phyloP scores from a whole-genome alignment of 2,329 filamentous ascomycete genomes.

The Cladophialophora exuberans region DNA sequence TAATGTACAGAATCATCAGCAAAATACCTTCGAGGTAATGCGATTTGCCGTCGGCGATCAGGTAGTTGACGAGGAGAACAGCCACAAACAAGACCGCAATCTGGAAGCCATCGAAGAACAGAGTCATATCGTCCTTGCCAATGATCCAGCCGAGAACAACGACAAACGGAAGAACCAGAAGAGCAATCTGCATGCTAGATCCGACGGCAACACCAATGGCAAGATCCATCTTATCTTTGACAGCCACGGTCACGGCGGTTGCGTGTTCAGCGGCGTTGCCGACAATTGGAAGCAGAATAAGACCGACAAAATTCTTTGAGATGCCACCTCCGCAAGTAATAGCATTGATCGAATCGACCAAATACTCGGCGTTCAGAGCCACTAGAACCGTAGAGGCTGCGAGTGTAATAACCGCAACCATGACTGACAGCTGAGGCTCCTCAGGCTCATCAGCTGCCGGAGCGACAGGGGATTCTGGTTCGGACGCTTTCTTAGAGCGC shows the following conservation, averaged over 20 bases:
- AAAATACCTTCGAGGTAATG: conserved; percentile 65
- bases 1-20: conserved; percentile 63
- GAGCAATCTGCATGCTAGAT: conserved; percentile 66
- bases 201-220: conserved; percentile 68
- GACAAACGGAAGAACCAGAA: conserved; percentile 63
- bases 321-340: conserved; percentile 54
- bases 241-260: conserved; percentile 63
- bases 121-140: conserved; percentile 66
- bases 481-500: conserved; percentile 6
- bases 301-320: conserved; percentile 64
- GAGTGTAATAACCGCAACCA: conserved; percentile 73
- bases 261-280: conserved; percentile 70
- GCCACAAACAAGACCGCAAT: conserved; percentile 67
- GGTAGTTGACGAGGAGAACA: conserved; percentile 61
- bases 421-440: conserved; percentile 72
- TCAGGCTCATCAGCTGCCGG: conserved; percentile 68
- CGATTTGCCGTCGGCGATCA: conserved; percentile 64
- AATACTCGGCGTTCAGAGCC: conserved; percentile 72
- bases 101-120: conserved; percentile 88
- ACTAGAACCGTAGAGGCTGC: conserved; percentile 75
- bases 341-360: conserved; percentile 61
- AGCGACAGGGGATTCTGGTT: conserved; percentile 7
- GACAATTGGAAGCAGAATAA: conserved; percentile 68
- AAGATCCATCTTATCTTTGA: conserved; percentile 72
- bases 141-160: conserved; percentile 66